A percentile compares a stretch with the other conserved stretches of the same genome.
Evolutionary conservation across 2,329 filamentous ascomycete genomes (phyloP).

Genomic region (Pestalotiopsis sp.): DNA sequence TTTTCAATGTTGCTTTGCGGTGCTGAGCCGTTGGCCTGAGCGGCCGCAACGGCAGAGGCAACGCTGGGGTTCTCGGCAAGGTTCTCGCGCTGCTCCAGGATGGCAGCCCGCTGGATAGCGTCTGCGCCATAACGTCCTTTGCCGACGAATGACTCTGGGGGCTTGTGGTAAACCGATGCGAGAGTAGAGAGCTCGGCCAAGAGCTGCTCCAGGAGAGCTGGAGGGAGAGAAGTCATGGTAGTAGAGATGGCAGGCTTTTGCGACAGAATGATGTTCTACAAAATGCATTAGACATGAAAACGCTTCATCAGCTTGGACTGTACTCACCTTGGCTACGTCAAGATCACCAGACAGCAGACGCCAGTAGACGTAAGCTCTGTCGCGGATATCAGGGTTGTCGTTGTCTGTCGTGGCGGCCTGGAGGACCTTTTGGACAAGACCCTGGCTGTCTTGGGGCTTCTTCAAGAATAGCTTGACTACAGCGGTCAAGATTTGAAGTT

Average conservation of each 20-base stretch:
- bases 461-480: conserved; percentile 98
- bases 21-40: conserved; percentile 59
- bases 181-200: conserved; percentile 90
- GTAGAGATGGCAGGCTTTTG: conserved; percentile 93
- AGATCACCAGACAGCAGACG: conserved; percentile 90
- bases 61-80: conserved; percentile 93
- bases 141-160: conserved; percentile 95
- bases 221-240: conserved; percentile 88
- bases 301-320: background rate
- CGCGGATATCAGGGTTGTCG: conserved; percentile 96
- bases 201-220: conserved; percentile 84
- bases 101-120: conserved; percentile 91
- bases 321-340: conserved; percentile 77
- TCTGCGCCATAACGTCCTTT: conserved; percentile 93
- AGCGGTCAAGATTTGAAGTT: conserved; percentile 94
- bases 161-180: conserved; percentile 97
- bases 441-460: conserved; percentile 89
- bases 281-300: conserved; percentile 11
- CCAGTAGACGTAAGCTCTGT: conserved; percentile 98
- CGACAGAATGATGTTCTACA: conserved; percentile 82
- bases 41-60: conserved; percentile 74
- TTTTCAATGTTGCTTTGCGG: conserved; percentile 87
- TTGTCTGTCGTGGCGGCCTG: conserved; percentile 92
- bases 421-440: conserved; percentile 90
- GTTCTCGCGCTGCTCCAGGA: conserved; percentile 93